Evolutionary conservation across 805 yeast genomes (phyloP).

Genomic region (Millerago galiae): DNA sequence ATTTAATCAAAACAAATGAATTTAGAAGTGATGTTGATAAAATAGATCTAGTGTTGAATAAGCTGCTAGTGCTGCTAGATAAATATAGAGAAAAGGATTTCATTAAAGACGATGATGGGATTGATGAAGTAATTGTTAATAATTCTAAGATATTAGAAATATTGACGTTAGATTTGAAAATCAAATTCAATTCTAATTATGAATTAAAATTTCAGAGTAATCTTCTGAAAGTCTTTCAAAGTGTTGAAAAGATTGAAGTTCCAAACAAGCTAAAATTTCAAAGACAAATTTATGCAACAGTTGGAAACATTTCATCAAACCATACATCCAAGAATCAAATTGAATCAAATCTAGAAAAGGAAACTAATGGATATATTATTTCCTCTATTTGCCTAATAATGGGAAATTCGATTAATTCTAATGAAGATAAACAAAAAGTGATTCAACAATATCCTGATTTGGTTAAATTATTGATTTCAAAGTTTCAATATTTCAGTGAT

Average conservation of each 20-base stretch:
- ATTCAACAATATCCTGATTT: conserved; percentile 12
- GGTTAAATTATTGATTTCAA: conserved; percentile 8
- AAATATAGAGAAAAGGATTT: conserved; percentile 1
- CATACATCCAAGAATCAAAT: conserved; percentile 14
- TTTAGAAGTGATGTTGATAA: conserved; percentile 2
- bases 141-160: conserved; percentile 15
- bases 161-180: conserved; percentile 13
- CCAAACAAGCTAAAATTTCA: conserved; percentile 16
- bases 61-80: neutral
- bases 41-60: conserved; percentile 9
- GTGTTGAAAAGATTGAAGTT: conserved; percentile 10
- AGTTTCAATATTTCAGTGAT: conserved; percentile 18
- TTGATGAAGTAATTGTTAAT: conserved; percentile 14
- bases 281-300: conserved; percentile 18
- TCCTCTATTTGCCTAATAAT: conserved; percentile 17
- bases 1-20: neutral
- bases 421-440: conserved; percentile 10
- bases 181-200: conserved; percentile 7
- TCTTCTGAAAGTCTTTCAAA: conserved; percentile 7
- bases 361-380: conserved; percentile 19
- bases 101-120: conserved; percentile 23
- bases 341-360: neutral
- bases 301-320: conserved; percentile 24
- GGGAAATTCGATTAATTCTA: conserved; percentile 21
- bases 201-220: conserved; percentile 9